Base-by-base conservation (phyloP, 208 protist species). In the Leptomonas pyrrhocoris region DNA sequence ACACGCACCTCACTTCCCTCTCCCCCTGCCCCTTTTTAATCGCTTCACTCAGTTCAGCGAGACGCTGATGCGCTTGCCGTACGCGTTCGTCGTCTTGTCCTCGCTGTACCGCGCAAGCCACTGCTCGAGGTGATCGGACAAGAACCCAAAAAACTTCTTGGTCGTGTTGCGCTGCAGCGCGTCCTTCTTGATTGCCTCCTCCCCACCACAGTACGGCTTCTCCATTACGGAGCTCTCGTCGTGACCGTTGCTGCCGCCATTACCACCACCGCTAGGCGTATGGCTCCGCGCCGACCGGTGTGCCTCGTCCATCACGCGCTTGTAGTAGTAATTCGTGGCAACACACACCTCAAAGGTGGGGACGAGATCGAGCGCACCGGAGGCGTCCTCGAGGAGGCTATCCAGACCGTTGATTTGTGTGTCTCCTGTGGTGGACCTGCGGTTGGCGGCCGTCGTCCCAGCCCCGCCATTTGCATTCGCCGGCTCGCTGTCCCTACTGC, bases 321-420 rank as follows among this genome's bases (percentile, higher is more conserved):
- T 84, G 71, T 88, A 88, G 73, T 91, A 91, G 72, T 88, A 88
- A 73, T 91, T 79, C 18, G 73, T 78, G 6, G 82, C 80, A 15
- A 91, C 68, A 49, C 70, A 84, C 12, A 91, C 53, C 46, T 91
- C 85, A 57, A 91, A 91, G 40, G n/a, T 18, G 7, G 66, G 60
- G 38, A 75, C 63, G 40, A 80, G 66, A 8, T 60, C 36, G 25
- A 11, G 45, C 6, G 53, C 63, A 25, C 31, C 27, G 21, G 0
- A 0, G 18, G 21, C 15, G 7, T 21, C 21, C 42, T 63, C 31
- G 2, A 30, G 13, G 23, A 48, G 0, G 5, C 30, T 28, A 9
- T 57, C 61, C 8, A 16, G 16, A 1, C 23, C 25, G 42, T 3
- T 58, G 43, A 54, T 61, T 11, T 27, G 56, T 13, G 19, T 7